Conservation (phyloP, 2,329 filamentous ascomycete species). For the Fusarium continuum region DNA sequence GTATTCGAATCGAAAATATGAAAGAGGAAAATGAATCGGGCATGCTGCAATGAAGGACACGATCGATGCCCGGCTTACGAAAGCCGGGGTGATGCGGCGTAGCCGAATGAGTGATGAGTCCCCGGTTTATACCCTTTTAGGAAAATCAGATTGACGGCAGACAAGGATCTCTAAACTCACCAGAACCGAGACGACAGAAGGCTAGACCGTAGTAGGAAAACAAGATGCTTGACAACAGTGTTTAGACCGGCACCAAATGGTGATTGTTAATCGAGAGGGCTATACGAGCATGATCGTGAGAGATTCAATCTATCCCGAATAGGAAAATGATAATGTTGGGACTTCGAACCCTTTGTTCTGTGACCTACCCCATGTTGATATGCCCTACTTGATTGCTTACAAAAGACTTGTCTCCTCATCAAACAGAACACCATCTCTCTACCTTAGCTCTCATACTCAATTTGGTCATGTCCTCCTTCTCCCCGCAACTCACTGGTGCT, state of each 20-base stretch:
- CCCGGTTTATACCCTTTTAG: conserved; percentile 2
- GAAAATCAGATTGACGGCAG: conserved; percentile 22
- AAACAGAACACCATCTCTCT: background rate
- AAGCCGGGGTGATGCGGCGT: background rate
- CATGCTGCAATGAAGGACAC: background rate
- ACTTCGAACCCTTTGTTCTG: accelerated
- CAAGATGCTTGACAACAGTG: background rate
- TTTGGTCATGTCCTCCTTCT: conserved; percentile 17
- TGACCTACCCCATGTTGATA: too few species aligned
- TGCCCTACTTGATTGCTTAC: background rate
- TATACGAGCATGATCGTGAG: background rate
- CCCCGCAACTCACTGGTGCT: conserved; percentile 11
- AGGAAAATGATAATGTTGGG: background rate
- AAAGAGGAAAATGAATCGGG: background rate
- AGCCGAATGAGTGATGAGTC: background rate
- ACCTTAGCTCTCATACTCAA: too few species aligned
- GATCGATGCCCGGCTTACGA: too few species aligned
- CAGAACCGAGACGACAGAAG: background rate
- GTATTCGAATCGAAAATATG: background rate
- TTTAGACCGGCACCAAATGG: background rate
- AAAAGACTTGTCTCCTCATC: background rate
- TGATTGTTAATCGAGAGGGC: background rate
- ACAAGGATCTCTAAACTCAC: background rate
- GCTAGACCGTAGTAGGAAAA: background rate
- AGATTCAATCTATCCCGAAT: background rate